Percentiles rank a stretch among this genome's conserved stretches.
Evolutionary conservation across 441 rosid species (phyloP).

Genomic region (Pelargonium fulgidum): DNA sequence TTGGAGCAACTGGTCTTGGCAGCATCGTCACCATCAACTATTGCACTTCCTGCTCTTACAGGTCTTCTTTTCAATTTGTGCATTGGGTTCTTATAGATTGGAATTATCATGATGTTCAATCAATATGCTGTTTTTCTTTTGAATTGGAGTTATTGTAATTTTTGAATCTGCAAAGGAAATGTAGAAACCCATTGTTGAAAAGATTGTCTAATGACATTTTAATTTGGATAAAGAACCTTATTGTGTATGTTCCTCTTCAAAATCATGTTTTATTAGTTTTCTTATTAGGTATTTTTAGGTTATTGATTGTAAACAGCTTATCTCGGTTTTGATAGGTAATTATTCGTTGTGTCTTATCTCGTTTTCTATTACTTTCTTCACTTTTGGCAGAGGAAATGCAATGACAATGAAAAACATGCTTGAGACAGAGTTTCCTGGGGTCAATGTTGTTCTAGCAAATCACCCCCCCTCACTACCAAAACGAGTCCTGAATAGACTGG

Average conservation of each 20-base stretch:
- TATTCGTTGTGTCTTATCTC: not conserved
- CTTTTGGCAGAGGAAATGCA: constrained; percentile 4
- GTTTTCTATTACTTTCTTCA: too few species aligned
- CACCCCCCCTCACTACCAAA: constrained; percentile 3
- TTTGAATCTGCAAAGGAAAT: too few species aligned
- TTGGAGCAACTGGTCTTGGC: constrained; percentile 6
- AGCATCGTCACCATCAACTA: not conserved
- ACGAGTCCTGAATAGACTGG: not conserved
- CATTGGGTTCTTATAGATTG: not conserved
- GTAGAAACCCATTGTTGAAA: too few species aligned
- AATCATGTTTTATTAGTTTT: not conserved
- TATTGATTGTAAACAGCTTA: not conserved
- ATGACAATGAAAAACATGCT: not conserved
- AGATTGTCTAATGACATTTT: too few species aligned
- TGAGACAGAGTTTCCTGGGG: not conserved
- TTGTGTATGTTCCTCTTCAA: not conserved
- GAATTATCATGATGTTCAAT: not conserved
- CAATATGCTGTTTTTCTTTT: too few species aligned
- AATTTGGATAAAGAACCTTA: not conserved
- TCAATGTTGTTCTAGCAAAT: not conserved
- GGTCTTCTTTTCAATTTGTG: not conserved
- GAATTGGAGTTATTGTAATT: too few species aligned
- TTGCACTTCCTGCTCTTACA: constrained; percentile 3
- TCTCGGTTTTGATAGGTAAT: not conserved
- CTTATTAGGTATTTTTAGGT: not conserved